A percentile compares a stretch with the other conserved stretches of the same genome.
Evolutionary conservation across 108 stramenopile species (phyloP).

Genomic region (Pseudonitzschia multiseries): DNA sequence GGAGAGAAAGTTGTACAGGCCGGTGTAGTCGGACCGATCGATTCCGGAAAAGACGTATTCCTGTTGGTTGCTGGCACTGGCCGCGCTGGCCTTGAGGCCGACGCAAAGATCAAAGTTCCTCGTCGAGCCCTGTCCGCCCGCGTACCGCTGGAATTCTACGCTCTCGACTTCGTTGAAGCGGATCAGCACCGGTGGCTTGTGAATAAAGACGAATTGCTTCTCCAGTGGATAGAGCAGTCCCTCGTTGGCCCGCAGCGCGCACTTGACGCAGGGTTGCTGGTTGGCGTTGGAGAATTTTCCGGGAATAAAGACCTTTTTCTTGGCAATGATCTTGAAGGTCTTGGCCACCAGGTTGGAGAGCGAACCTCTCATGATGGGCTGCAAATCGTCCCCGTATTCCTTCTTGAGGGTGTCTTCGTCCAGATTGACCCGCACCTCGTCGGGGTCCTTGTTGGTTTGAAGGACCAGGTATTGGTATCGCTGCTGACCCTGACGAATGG

Average conservation of each 20-base stretch:
- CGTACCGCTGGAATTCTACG: conserved; percentile 96
- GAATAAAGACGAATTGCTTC: conserved; percentile 99
- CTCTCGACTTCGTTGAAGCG: conserved; percentile 95
- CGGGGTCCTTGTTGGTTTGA: conserved; percentile 83
- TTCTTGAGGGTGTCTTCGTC: conserved; percentile 90
- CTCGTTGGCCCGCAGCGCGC: conserved; percentile 91
- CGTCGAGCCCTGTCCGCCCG: conserved; percentile 88
- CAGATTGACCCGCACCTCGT: conserved; percentile 86
- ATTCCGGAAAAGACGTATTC: conserved; percentile 89
- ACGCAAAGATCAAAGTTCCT: conserved; percentile 93
- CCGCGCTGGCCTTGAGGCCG: conserved; percentile 54
- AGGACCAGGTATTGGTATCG: conserved; percentile 96
- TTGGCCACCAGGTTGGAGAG: conserved; percentile 96
- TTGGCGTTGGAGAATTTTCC: conserved; percentile 89
- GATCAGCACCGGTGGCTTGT: conserved; percentile 97
- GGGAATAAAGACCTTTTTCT: conserved; percentile 96
- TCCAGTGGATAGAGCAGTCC: conserved; percentile 97
- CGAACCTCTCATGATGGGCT: conserved; percentile 89
- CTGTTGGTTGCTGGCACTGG: conserved; percentile 37
- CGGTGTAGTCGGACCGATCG: conserved; percentile 86
- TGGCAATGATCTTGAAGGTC: conserved; percentile 95
- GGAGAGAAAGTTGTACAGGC: conserved; percentile 85
- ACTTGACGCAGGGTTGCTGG: conserved; percentile 87
- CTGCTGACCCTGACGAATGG: conserved; percentile 98
- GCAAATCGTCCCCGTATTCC: conserved; percentile 86